These are phyloP conservation scores for Fusarium nisikadoi DNA, from an alignment of 2,329 filamentous ascomycete genomes.

Conservation along the genomic window DNA sequence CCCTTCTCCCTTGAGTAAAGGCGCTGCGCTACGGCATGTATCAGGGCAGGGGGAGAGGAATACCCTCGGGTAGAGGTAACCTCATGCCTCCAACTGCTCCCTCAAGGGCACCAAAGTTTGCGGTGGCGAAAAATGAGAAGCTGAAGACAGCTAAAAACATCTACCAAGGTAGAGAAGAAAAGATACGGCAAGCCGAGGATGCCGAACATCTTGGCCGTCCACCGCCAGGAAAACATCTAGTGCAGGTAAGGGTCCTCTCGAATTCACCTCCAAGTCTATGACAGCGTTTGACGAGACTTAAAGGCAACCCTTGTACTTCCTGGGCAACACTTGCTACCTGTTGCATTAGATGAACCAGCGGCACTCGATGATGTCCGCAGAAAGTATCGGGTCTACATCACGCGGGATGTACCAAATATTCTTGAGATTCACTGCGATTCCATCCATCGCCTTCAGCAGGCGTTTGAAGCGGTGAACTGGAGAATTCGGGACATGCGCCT, in stretches of 20 bases:
- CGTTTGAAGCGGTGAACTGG: conserved; percentile 46
- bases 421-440: conserved; percentile 43
- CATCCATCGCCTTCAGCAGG: conserved; percentile 42
- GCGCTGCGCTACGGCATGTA: neutral
- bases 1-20: neutral
- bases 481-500: conserved; percentile 48
- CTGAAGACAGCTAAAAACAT: conserved; percentile 40
- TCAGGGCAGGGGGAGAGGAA: conserved; percentile 2
- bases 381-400: conserved; percentile 49
- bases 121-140: conserved; percentile 2
- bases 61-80: neutral
- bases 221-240: conserved; percentile 34
- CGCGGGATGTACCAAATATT: conserved; percentile 32
- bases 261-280: neutral
- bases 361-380: conserved; percentile 46
- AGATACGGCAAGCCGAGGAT: conserved; percentile 21
- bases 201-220: conserved; percentile 41
- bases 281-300: neutral
- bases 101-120: neutral
- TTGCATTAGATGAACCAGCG: conserved; percentile 36
- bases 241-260: conserved; percentile 38
- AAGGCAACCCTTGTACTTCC: conserved; percentile 45
- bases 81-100: neutral
- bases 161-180: conserved; percentile 31
- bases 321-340: conserved; percentile 42